A percentile compares a stretch with the other conserved stretches of the same genome.
phyloP scores from a whole-genome alignment of 2,329 filamentous ascomycete genomes.

The Xylariaceae sp. region DNA sequence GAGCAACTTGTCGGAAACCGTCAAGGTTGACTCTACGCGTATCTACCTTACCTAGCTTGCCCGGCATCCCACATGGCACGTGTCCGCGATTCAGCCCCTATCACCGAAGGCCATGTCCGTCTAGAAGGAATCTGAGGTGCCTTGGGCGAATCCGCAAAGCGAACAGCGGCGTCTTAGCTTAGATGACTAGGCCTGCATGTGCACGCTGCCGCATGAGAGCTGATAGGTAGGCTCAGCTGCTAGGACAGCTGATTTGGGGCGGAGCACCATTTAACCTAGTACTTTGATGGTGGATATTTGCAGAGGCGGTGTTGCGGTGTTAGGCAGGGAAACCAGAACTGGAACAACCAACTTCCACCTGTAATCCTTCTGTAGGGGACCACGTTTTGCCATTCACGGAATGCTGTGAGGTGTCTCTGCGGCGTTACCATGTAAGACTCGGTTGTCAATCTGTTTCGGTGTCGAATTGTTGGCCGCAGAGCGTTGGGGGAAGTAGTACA shows the following conservation, averaged over 20 bases:
- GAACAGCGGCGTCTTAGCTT: background rate
- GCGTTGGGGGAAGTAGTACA: too few species aligned
- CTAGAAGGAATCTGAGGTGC: background rate
- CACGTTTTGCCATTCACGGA: too few species aligned
- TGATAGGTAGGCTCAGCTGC: background rate
- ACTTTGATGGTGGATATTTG: background rate
- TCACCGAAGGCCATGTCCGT: slow-evolving; percentile 19
- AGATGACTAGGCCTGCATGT: background rate
- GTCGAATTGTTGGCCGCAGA: too few species aligned
- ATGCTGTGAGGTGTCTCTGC: too few species aligned
- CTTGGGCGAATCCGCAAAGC: slow-evolving; percentile 8
- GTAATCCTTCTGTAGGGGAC: too few species aligned
- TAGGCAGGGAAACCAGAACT: too few species aligned
- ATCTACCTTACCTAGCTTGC: too few species aligned
- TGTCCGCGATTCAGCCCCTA: slow-evolving; percentile 14
- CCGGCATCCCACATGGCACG: background rate
- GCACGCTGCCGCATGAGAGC: background rate
- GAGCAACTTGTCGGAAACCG: background rate
- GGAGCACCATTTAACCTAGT: slow-evolving; percentile 3
- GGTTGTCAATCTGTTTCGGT: too few species aligned
- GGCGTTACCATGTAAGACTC: too few species aligned
- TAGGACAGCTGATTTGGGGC: slow-evolving; percentile 17
- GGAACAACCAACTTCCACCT: too few species aligned
- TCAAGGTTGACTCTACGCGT: slow-evolving; percentile 8
- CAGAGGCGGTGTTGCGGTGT: too few species aligned